Percentiles rank a stretch among this genome's conserved stretches.
Evolutionary conservation across 352 stramenopile species (phyloP).

Genomic region (Phytopythium mirpurense): DNA sequence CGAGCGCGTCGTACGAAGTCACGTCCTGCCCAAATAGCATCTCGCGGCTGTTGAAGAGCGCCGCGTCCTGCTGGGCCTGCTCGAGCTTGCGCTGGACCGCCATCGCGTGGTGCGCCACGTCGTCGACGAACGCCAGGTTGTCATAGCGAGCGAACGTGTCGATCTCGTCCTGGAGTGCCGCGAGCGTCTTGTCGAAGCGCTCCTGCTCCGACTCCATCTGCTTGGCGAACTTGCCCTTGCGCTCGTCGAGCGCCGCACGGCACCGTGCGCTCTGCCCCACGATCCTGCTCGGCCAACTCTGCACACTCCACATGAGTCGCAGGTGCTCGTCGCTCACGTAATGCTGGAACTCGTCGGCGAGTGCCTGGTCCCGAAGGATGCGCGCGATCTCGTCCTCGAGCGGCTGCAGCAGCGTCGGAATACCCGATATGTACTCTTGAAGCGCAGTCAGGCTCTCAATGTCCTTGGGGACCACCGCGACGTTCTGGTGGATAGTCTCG

Average conservation of each 20-base stretch:
- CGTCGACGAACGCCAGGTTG: constrained; percentile 85
- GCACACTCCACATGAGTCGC: constrained; percentile 84
- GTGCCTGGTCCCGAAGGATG: constrained; percentile 72
- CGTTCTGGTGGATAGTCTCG: constrained; percentile 78
- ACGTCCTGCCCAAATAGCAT: constrained; percentile 85
- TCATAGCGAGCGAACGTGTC: constrained; percentile 86
- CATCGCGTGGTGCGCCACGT: constrained; percentile 83
- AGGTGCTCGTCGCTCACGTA: constrained; percentile 86
- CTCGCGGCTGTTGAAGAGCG: constrained; percentile 92
- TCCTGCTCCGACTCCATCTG: constrained; percentile 94
- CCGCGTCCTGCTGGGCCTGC: constrained; percentile 86
- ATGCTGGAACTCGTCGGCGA: constrained; percentile 82
- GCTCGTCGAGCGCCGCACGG: constrained; percentile 71
- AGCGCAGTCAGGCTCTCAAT: constrained; percentile 89
- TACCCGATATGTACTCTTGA: constrained; percentile 80
- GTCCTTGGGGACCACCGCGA: constrained; percentile 81
- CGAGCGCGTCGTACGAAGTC: constrained; percentile 87
- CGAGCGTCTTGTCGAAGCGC: constrained; percentile 86
- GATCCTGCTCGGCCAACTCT: constrained; percentile 90
- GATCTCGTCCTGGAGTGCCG: constrained; percentile 81
- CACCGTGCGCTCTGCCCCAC: constrained; percentile 71
- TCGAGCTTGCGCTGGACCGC: constrained; percentile 86
- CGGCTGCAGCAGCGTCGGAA: constrained; percentile 66
- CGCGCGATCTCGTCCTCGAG: constrained; percentile 76
- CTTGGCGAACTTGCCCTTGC: constrained; percentile 86